A percentile compares a stretch with the other conserved stretches of the same genome.
Conservation (phyloP, 2,329 filamentous ascomycete genomes). For the Phaeomoniella chlamydospora region DNA sequence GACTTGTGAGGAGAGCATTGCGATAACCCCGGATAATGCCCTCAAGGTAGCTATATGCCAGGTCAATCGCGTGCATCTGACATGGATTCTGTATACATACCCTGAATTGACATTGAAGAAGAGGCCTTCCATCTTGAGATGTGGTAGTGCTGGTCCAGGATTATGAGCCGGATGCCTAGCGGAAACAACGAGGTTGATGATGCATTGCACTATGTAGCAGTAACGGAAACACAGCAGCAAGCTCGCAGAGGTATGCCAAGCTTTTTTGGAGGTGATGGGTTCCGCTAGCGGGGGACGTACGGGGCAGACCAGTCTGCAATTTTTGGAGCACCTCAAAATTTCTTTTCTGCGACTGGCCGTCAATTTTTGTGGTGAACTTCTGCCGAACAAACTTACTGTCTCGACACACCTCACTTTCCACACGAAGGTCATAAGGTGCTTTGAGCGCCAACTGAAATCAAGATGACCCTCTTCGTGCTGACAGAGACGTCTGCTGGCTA, state of each 20-base stretch:
- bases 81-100: constrained; percentile 32
- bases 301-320: too few relatives aligned
- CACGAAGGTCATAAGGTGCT: not conserved
- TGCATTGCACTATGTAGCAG: too few relatives aligned
- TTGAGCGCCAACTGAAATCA: not conserved
- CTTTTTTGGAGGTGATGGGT: not conserved
- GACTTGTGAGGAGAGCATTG: constrained; percentile 75
- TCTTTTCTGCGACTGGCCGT: not conserved
- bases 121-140: constrained; percentile 64
- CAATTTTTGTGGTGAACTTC: not conserved
- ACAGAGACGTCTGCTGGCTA: constrained; percentile 93
- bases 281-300: too few relatives aligned
- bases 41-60: constrained; percentile 65
- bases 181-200: too few relatives aligned
- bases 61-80: constrained; percentile 5
- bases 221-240: too few relatives aligned
- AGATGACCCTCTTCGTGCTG: constrained; percentile 82
- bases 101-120: constrained; percentile 92
- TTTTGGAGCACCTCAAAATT: not conserved
- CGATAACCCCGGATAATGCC: constrained; percentile 95
- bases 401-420: not conserved
- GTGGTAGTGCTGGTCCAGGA: not conserved
- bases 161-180: not conserved
- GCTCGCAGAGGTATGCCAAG: too few relatives aligned
- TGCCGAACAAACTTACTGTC: not conserved